phyloP scores from a whole-genome alignment of 257 asterid genomes.

The Gentiana macrophylla region DNA sequence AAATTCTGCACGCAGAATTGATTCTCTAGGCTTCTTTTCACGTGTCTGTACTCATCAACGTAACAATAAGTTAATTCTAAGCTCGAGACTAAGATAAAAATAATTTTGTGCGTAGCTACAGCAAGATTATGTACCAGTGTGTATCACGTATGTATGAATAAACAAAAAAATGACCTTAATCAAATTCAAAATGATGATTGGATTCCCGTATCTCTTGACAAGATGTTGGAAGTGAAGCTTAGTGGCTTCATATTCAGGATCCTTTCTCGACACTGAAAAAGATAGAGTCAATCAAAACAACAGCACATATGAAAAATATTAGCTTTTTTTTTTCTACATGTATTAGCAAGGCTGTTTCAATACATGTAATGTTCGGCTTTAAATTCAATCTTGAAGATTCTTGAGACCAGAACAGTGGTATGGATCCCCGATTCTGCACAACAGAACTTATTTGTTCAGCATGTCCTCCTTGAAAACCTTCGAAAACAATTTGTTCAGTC shows the following conservation, averaged over 20 bases:
- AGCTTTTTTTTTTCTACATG: neutral
- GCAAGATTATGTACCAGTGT: constrained; percentile 6
- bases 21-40: constrained; percentile 95
- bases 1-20: constrained; percentile 74
- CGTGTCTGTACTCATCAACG: constrained; percentile 40
- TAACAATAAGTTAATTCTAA: neutral
- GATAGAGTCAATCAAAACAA: constrained; percentile 14
- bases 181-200: constrained; percentile 77
- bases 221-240: constrained; percentile 87
- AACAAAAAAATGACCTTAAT: constrained; percentile 48
- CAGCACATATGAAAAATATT: too few species aligned
- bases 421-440: constrained; percentile 91
- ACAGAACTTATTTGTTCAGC: constrained; percentile 61
- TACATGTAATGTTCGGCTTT: constrained; percentile 85
- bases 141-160: too few species aligned
- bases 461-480: constrained; percentile 46
- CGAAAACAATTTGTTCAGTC: constrained; percentile 88
- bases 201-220: constrained; percentile 86
- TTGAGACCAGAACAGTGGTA: constrained; percentile 98
- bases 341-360: constrained; percentile 13
- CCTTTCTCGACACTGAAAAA: constrained; percentile 71
- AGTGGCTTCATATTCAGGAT: constrained; percentile 66
- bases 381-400: constrained; percentile 78
- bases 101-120: neutral
- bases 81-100: neutral